phyloP scores from a whole-genome alignment of 1,139 yeast species.

The Debaryomycetaceae sp. region DNA sequence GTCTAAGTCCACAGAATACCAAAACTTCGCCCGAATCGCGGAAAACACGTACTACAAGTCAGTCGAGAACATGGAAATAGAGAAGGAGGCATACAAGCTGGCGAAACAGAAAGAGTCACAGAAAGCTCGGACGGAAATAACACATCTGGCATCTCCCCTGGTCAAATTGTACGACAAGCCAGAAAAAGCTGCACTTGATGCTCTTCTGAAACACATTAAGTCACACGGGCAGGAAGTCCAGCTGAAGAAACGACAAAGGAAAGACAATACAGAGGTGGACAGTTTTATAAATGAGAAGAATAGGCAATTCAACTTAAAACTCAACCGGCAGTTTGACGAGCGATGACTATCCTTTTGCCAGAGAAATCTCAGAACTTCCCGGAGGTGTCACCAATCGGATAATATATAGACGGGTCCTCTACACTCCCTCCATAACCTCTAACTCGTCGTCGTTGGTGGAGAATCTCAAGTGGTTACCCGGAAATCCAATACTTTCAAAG shows the following conservation, averaged over 20 bases:
- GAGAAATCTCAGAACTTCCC: too few species aligned
- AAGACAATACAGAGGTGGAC: constrained; percentile 32
- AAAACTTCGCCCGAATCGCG: constrained; percentile 52
- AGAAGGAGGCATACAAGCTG: constrained; percentile 40
- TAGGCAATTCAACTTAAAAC: constrained; percentile 71
- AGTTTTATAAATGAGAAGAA: constrained; percentile 68
- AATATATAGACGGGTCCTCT: too few species aligned
- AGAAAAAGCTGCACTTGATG: neutral
- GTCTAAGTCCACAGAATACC: constrained; percentile 17
- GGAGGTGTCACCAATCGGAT: too few species aligned
- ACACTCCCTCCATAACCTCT: too few species aligned
- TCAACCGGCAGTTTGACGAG: constrained; percentile 51
- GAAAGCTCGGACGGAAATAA: neutral
- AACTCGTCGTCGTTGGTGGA: neutral
- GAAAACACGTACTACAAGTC: constrained; percentile 52
- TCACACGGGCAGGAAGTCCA: constrained; percentile 1
- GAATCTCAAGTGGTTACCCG: constrained; percentile 1
- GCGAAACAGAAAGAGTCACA: constrained; percentile 8
- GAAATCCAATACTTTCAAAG: constrained; percentile 1
- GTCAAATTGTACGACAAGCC: neutral
- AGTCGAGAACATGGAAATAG: constrained; percentile 35
- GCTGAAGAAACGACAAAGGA: constrained; percentile 22
- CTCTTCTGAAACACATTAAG: neutral
- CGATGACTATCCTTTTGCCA: neutral
- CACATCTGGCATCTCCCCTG: neutral